Evolutionary conservation across 805 yeast species (phyloP).

Genomic region (Wickerhamiella australiensis): DNA sequence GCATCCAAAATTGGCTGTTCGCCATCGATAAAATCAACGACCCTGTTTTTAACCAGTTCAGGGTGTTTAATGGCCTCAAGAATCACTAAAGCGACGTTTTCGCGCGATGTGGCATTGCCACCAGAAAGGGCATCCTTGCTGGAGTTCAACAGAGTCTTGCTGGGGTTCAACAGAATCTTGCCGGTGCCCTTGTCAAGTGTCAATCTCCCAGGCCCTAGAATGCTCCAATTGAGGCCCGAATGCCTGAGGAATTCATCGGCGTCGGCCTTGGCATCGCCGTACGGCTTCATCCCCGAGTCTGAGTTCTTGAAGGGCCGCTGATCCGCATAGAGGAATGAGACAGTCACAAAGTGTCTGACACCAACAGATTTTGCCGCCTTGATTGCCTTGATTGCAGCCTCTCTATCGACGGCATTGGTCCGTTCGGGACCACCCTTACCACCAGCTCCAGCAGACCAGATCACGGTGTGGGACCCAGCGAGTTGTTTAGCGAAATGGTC

Average conservation of each 20-base stretch:
- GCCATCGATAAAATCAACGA: conserved; percentile 21
- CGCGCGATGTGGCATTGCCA: conserved; percentile 31
- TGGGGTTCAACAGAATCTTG: conserved; percentile 30
- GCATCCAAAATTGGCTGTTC: neutral
- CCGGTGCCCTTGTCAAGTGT: conserved; percentile 35
- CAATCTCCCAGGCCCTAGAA: conserved; percentile 43
- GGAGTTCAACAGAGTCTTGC: conserved; percentile 30
- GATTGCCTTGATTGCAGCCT: conserved; percentile 45
- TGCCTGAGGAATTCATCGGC: conserved; percentile 40
- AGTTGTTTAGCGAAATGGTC: conserved; percentile 33
- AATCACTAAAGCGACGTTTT: conserved; percentile 44
- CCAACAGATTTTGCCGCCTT: conserved; percentile 41
- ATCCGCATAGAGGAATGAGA: conserved; percentile 44
- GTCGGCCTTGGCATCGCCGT: conserved; percentile 49
- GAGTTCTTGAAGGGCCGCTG: conserved; percentile 35
- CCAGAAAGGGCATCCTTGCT: neutral
- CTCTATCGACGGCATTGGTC: conserved; percentile 45
- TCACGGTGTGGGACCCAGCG: conserved; percentile 42
- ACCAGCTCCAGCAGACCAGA: conserved; percentile 52
- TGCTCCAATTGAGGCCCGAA: conserved; percentile 40
- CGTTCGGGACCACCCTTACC: conserved; percentile 37
- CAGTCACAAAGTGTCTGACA: conserved; percentile 38
- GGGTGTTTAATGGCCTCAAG: conserved; percentile 17
- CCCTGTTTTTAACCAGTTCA: conserved; percentile 13
- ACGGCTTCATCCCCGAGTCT: conserved; percentile 32